A percentile compares a stretch with the other conserved stretches of the same genome.
Conservation (phyloP, 2,329 filamentous ascomycete genomes). For the Calcarisporium arbuscula region DNA sequence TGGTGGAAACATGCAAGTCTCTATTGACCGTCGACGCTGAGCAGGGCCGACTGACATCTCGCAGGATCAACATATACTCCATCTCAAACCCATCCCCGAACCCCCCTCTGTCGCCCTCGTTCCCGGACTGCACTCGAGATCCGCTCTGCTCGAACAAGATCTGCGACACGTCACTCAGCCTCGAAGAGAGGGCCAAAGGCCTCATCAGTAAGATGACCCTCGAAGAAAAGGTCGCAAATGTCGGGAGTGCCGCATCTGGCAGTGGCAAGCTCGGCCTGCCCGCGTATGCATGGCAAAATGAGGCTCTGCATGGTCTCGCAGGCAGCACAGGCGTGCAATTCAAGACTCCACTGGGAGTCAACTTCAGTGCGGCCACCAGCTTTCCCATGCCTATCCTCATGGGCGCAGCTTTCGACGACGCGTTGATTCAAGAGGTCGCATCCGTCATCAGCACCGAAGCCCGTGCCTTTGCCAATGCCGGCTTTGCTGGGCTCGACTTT, state of each 20-base stretch:
- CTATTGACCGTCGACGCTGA: neutral
- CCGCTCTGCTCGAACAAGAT: constrained; percentile 28
- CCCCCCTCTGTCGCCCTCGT: constrained; percentile 8
- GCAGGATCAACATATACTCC: constrained; percentile 12
- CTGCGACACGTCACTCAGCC: constrained; percentile 34
- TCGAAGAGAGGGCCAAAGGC: constrained; percentile 20
- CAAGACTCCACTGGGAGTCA: constrained; percentile 16
- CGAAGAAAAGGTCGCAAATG: constrained; percentile 25
- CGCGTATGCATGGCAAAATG: constrained; percentile 55
- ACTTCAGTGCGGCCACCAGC: constrained; percentile 54
- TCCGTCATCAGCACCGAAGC: constrained; percentile 52
- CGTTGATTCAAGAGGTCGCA: constrained; percentile 51
- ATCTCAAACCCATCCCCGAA: constrained; percentile 9
- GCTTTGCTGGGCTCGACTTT: constrained; percentile 48
- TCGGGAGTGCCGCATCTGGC: constrained; percentile 25
- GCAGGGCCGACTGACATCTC: constrained; percentile 1
- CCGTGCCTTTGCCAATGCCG: constrained; percentile 57
- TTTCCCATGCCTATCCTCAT: constrained; percentile 60
- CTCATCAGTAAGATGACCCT: constrained; percentile 24
- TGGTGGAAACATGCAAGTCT: constrained; percentile 8
- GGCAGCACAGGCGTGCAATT: constrained; percentile 40
- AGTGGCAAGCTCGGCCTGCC: constrained; percentile 50
- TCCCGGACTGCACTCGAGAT: constrained; percentile 19
- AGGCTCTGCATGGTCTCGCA: constrained; percentile 57
- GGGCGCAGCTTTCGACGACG: constrained; percentile 58